These are phyloP conservation scores for Macadamia integrifolia DNA, from an alignment of 164 flowering plant species.

Conservation along the genomic window DNA sequence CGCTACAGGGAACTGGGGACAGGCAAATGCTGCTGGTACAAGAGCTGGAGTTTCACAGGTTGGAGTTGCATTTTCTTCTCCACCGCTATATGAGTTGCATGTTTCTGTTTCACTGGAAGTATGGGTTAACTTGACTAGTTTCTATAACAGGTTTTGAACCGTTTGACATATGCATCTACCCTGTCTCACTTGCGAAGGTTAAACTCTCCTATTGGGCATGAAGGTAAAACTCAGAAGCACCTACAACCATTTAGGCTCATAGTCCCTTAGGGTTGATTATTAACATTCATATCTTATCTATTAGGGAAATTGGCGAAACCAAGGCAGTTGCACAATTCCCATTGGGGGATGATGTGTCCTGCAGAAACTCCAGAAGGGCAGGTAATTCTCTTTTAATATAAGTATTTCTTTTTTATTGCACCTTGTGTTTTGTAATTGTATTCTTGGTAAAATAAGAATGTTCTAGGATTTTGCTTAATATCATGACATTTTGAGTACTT, in stretches of 20 bases:
- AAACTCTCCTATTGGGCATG: constrained; percentile 98
- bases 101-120: background rate
- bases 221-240: constrained; percentile 42
- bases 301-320: constrained; percentile 99
- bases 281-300: background rate
- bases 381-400: constrained; percentile 22
- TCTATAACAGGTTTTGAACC: constrained; percentile 70
- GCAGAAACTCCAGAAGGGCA: constrained; percentile 99
- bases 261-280: background rate
- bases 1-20: constrained; percentile 99
- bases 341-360: constrained; percentile 99
- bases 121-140: background rate
- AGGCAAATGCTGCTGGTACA: constrained; percentile 98
- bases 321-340: constrained; percentile 94
- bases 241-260: background rate
- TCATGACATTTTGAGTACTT: background rate
- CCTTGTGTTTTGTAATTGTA: background rate
- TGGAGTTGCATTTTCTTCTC: background rate
- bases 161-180: constrained; percentile 92
- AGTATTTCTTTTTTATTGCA: background rate
- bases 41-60: constrained; percentile 99
- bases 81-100: background rate
- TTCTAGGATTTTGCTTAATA: background rate
- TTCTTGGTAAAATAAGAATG: background rate
- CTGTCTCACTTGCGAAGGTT: constrained; percentile 88